Conservation (phyloP, 2,329 filamentous ascomycete genomes). For the Penicillium griseofulvum region DNA sequence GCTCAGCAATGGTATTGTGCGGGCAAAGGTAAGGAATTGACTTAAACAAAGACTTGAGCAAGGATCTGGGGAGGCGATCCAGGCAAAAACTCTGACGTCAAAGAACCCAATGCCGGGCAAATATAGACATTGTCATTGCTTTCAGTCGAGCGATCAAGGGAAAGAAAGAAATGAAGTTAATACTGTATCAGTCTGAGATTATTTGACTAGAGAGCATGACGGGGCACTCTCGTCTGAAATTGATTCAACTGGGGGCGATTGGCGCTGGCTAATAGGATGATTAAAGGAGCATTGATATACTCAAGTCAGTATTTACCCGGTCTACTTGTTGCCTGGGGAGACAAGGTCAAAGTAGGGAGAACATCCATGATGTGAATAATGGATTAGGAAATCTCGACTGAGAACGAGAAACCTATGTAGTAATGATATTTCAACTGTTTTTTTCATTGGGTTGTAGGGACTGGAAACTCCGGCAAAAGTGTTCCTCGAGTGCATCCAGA, state of each 20-base stretch:
- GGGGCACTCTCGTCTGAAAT: neutral
- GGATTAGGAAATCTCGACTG: conserved; percentile 6
- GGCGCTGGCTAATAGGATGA: neutral
- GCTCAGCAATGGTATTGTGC: neutral
- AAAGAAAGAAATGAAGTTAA: neutral
- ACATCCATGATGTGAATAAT: conserved; percentile 5
- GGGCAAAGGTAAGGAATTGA: neutral
- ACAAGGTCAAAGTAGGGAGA: neutral
- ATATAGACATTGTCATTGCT: neutral
- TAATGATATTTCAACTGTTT: conserved; percentile 40
- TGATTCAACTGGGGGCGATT: no score
- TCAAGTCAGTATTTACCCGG: neutral
- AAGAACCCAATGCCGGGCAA: neutral
- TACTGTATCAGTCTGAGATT: neutral
- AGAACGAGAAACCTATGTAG: conserved; percentile 12
- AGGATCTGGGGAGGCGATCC: neutral
- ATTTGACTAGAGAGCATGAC: neutral
- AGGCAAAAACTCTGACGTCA: neutral
- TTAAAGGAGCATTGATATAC: neutral
- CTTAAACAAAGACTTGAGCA: neutral
- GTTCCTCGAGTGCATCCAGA: conserved; percentile 27
- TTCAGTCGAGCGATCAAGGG: neutral
- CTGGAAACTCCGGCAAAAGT: conserved; percentile 33
- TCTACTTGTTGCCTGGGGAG: neutral
- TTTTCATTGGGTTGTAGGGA: conserved; percentile 38